A percentile compares a stretch with the other conserved stretches of the same genome.
These are phyloP conservation scores for Jimgerdemannia flammicorona DNA, from an alignment of 192 early-diverging fungal species.

Conservation along the genomic window DNA sequence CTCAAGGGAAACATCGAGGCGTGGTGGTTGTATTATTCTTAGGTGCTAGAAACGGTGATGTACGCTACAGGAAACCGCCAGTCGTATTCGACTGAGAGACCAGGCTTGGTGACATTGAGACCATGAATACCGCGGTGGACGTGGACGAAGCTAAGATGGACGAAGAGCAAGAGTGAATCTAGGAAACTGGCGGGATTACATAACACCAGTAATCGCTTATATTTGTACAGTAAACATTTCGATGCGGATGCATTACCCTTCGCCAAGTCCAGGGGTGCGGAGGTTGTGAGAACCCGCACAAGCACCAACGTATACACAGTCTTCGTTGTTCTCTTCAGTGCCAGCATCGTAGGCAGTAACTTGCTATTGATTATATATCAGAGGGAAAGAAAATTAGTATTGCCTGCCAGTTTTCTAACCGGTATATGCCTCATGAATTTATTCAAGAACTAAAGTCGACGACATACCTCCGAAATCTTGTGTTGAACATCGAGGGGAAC, in stretches of 20 bases:
- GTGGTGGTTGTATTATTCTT: too few relatives aligned
- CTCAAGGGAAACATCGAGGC: too few relatives aligned
- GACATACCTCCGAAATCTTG: neutral
- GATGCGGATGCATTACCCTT: neutral
- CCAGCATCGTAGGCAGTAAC: neutral
- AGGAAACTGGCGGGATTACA: neutral
- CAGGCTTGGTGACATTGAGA: neutral
- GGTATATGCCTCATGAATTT: neutral
- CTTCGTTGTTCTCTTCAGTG: neutral
- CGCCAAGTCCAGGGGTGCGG: neutral
- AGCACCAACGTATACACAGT: neutral
- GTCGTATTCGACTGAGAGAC: neutral
- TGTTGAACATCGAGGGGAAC: neutral
- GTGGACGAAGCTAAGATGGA: neutral
- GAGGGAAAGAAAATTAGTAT: neutral
- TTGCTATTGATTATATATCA: neutral
- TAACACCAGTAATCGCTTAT: neutral
- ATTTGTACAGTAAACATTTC: neutral
- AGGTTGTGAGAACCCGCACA: neutral
- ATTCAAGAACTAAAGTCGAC: too few relatives aligned
- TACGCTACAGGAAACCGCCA: neutral
- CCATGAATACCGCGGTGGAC: neutral
- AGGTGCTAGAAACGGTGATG: neutral
- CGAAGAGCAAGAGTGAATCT: neutral
- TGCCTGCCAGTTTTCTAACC: too few relatives aligned